Evolutionary conservation across 306 rosid species (phyloP).

Genomic region (Spatholobus suberectus): DNA sequence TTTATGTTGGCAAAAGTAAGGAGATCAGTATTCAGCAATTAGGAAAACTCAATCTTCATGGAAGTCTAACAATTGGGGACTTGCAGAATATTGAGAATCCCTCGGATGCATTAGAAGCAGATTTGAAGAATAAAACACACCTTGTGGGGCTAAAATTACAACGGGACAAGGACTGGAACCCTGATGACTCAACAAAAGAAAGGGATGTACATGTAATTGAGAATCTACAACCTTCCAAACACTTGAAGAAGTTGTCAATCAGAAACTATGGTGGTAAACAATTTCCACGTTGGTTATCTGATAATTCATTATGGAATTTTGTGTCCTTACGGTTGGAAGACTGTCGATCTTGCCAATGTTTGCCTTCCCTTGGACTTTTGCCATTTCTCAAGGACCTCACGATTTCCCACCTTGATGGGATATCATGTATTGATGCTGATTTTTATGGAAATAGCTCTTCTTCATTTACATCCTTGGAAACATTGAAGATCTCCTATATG

Average conservation of each 20-base stretch:
- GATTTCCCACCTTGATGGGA: background rate
- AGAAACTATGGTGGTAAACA: background rate
- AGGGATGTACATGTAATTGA: conserved; percentile 7
- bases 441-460: background rate
- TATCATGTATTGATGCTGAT: background rate
- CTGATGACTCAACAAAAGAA: background rate
- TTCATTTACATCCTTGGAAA: background rate
- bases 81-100: background rate
- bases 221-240: conserved; percentile 14
- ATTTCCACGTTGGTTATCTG: conserved; percentile 30
- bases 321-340: background rate
- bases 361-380: background rate
- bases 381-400: background rate
- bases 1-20: background rate
- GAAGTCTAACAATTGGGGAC: background rate
- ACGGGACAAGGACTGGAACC: background rate
- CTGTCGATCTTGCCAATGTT: background rate
- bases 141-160: background rate
- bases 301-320: background rate
- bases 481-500: background rate
- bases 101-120: background rate
- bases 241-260: background rate
- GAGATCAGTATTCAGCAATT: background rate
- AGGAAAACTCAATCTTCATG: background rate
- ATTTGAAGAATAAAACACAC: background rate